Evolutionary conservation across 1,284 basidiomycete genomes (phyloP).

Genomic region (Cystobasidium pallidum): DNA sequence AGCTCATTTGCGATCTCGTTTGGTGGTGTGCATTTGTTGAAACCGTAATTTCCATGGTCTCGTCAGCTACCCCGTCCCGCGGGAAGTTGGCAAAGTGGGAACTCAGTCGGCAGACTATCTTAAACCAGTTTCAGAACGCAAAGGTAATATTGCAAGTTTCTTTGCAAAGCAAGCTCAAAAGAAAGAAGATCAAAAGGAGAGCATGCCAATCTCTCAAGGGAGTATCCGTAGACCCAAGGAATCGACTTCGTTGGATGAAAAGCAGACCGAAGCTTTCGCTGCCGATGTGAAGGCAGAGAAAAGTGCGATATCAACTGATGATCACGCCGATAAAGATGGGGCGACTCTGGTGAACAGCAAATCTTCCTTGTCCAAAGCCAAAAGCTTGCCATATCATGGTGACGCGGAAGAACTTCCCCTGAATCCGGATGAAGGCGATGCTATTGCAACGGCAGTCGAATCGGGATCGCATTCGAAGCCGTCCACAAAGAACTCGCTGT

Average conservation of each 20-base stretch:
- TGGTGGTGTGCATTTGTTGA: background rate
- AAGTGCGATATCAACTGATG: no score
- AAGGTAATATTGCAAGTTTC: slow-evolving; percentile 86
- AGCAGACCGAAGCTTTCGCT: slow-evolving; percentile 8
- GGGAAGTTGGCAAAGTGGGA: slow-evolving; percentile 88
- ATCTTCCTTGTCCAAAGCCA: background rate
- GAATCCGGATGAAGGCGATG: slow-evolving; percentile 39
- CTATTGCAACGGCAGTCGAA: background rate
- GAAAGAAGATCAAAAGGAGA: slow-evolving; percentile 2
- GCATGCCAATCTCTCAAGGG: background rate
- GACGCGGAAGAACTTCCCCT: slow-evolving; percentile 7
- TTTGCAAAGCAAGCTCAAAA: slow-evolving; percentile 67
- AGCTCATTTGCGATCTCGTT: slow-evolving; percentile 47
- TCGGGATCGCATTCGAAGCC: no score
- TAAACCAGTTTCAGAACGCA: slow-evolving; percentile 70
- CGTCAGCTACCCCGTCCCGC: slow-evolving; percentile 80
- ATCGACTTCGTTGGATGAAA: slow-evolving; percentile 6
- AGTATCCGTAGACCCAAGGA: background rate
- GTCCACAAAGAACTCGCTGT: background rate
- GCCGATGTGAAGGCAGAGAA: background rate
- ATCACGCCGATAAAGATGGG: no score
- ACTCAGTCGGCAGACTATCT: slow-evolving; percentile 80
- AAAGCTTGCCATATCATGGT: background rate
- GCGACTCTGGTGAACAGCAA: background rate
- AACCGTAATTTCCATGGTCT: background rate